Base-by-base conservation (phyloP, 768 basidiomycete genomes). In the Butyriboletus loyo region DNA sequence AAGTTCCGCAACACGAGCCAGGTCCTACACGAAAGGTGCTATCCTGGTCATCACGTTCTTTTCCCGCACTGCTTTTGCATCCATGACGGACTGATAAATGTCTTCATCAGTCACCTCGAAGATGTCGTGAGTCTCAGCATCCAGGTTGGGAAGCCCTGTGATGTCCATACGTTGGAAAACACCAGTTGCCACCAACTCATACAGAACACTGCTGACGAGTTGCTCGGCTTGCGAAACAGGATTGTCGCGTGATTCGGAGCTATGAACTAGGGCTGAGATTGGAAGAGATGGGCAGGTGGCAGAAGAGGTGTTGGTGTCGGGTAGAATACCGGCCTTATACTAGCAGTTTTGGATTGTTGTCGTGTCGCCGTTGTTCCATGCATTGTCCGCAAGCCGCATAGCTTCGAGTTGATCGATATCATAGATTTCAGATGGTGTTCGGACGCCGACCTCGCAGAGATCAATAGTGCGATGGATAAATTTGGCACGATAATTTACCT, bases 391-490 rank as follows among this genome's bases (percentile, higher is more conserved):
- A 21, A 43, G 22, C 6, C 11, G 19, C 42, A 51, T 51, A 0
- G 41, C 50, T 36, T 36, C 15, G 11, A 51, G 42, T 30, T 51
- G 42, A 19, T 51, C 19, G 10, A 51, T 51, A 17, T 51, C n/a
- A 7, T 19, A 51, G 35, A 51, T 51, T 14, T 51, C n/a, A n/a
- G n/a, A n/a, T n/a, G n/a, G n/a, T n/a, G n/a, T n/a, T n/a, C n/a
- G n/a, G n/a, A n/a, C n/a, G n/a, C n/a, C n/a, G n/a, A n/a, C n/a
- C n/a, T n/a, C n/a, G n/a, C n/a, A n/a, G n/a, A n/a, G n/a, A n/a
- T n/a, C n/a, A n/a, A n/a, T n/a, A n/a, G n/a, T n/a, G n/a, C n/a
- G n/a, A n/a, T n/a, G n/a, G n/a, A n/a, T n/a, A n/a, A n/a, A n/a
- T n/a, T n/a, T n/a, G n/a, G n/a, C n/a, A n/a, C n/a, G n/a, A n/a